Conservation (phyloP, 208 protist genomes). For the Porcisia hertigi region DNA sequence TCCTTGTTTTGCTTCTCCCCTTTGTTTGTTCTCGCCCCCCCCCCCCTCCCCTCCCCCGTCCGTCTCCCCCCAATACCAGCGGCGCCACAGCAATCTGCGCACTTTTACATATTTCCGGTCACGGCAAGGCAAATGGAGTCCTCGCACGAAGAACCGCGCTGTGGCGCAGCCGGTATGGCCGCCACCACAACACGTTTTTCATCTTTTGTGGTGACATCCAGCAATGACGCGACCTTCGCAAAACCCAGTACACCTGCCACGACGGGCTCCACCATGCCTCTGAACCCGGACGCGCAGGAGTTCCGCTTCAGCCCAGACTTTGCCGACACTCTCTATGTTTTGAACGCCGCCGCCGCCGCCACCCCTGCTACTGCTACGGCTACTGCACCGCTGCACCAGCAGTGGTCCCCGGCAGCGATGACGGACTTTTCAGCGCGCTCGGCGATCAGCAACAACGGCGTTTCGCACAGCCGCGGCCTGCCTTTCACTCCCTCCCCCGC, state of each 20-base stretch:
- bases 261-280: neutral
- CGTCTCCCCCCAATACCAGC: neutral
- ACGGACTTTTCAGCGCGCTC: conserved; percentile 11
- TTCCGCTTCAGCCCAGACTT: conserved; percentile 23
- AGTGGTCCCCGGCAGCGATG: neutral
- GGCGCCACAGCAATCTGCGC: neutral
- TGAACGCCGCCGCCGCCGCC: conserved; percentile 35
- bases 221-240: conserved; percentile 18
- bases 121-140: neutral
- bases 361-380: neutral
- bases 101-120: neutral
- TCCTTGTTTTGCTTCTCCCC: neutral
- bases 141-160: conserved; percentile 8
- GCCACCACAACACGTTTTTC: conserved; percentile 1
- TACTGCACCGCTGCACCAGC: neutral
- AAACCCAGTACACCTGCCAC: neutral
- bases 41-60: neutral
- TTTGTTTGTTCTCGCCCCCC: neutral
- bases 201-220: conserved; percentile 30
- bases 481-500: neutral
- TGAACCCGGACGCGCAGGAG: conserved; percentile 31
- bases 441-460: conserved; percentile 6
- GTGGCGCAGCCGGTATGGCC: neutral
- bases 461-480: neutral
- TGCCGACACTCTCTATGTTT: conserved; percentile 16